Base-by-base conservation (phyloP, 164 flowering plant species). In the Tetrastigma voinierianum region DNA sequence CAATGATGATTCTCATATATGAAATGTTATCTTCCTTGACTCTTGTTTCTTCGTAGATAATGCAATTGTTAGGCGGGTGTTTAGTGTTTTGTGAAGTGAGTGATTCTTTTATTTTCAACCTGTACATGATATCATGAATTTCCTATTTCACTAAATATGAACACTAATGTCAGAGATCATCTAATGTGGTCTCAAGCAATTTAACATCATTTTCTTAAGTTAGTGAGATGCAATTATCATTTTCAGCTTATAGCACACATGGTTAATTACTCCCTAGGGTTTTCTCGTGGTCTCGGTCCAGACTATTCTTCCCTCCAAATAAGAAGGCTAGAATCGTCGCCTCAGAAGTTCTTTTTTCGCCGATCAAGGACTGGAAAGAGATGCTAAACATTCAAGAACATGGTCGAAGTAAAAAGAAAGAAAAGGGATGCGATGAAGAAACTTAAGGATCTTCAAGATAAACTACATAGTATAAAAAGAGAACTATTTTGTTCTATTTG, bases 241-340 rank as follows among this genome's bases (percentile, higher is more conserved):
- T 51, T 20, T 5, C 46, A 25, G 47, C n/a, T 59, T 49, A 4
- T 17, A 3, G 43, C 20, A 15, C 17, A 40, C 2, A 11, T 53
- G 61, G 12, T 17, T 46, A 10, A 3, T 47, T 49, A 12, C 54
- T 72, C 62, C 54, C 44, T 74, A 93, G 99, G 99, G n/a, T 95
- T 90, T 77, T 86, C 81, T 49, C 93, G 97, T 44, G 95, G 92
- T 59, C n/a, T 80, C 93, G 43, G 94, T 87, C 45, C 88, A 95
- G 77, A 95, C 99, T 19, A 73, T 77, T 77, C 90, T 95, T 44
- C 98, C 99, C n/a, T 24, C 94, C 93, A 53, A 79, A 77, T 70
- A 91, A 62, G 76, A 82, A 64, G 64, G 66, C 66, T 15, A 82
- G 94, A 78, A 72, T 76, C 86, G 84, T 1, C 88, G 99, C 54